phyloP scores from a whole-genome alignment of 352 stramenopile genomes.

The Globisporangium cylindrosporum region DNA sequence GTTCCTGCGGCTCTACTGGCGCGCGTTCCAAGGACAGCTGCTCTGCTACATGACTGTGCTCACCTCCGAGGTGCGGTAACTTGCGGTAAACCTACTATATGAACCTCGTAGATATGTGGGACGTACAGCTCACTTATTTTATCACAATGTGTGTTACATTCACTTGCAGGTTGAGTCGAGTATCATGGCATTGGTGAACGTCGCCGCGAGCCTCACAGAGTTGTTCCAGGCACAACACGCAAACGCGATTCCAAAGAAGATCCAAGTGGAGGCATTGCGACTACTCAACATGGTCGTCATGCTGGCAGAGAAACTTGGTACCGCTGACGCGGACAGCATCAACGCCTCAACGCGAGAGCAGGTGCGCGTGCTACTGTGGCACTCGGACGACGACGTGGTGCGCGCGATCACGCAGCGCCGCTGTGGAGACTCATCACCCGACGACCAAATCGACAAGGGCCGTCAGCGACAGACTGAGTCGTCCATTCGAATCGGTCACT shows the following conservation, averaged over 20 bases:
- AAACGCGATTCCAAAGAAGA: conserved; percentile 13
- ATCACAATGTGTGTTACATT: background rate
- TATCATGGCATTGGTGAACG: conserved; percentile 38
- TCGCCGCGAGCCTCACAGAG: conserved; percentile 33
- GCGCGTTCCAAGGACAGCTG: conserved; percentile 59
- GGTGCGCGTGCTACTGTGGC: conserved; percentile 35
- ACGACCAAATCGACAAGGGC: background rate
- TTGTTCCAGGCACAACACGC: conserved; percentile 4
- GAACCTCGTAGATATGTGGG: too few species aligned
- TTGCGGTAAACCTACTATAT: background rate
- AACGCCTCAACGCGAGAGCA: conserved; percentile 9
- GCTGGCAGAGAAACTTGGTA: conserved; percentile 31
- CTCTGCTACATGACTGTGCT: conserved; percentile 23
- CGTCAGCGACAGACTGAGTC: conserved; percentile 16
- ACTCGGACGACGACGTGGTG: conserved; percentile 36
- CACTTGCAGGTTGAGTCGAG: conserved; percentile 33
- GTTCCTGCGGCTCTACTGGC: conserved; percentile 53
- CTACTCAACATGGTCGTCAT: conserved; percentile 34
- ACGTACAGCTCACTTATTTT: background rate
- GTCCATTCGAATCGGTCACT: conserved; percentile 33
- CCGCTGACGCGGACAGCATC: background rate
- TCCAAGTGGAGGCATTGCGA: conserved; percentile 22
- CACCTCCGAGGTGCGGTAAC: conserved; percentile 16
- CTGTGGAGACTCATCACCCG: background rate
- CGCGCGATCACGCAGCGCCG: conserved; percentile 35